Evolutionary conservation across 2,329 filamentous ascomycete genomes (phyloP).

Genomic region (Botrytis deweyae): DNA sequence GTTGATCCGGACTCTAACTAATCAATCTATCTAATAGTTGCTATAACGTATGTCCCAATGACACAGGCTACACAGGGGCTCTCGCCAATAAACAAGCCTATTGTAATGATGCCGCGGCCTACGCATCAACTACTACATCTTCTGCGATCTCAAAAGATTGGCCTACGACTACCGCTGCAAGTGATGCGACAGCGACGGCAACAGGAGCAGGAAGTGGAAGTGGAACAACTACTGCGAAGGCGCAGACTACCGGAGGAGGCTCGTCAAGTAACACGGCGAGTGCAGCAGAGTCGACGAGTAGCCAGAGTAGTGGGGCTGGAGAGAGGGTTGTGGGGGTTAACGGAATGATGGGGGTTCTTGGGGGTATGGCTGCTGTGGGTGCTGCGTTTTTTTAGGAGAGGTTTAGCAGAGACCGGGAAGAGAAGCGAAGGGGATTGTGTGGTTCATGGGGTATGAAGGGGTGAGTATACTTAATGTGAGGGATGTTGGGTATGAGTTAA

Average conservation of each 20-base stretch:
- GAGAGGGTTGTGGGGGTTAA: neutral
- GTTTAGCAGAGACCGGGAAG: no score
- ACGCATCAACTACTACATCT: slow-evolving; percentile 26
- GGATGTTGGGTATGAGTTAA: neutral
- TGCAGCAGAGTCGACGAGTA: slow-evolving; percentile 17
- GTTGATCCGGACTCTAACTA: neutral
- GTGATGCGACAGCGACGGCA: slow-evolving; percentile 10
- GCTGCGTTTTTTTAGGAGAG: neutral
- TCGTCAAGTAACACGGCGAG: slow-evolving; percentile 16
- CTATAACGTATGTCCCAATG: slow-evolving; percentile 63
- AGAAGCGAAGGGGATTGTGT: no score
- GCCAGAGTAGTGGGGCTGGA: neutral
- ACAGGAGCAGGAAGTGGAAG: slow-evolving; percentile 11
- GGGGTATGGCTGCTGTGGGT: neutral
- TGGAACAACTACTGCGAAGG: slow-evolving; percentile 16
- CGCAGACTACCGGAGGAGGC: slow-evolving; percentile 17
- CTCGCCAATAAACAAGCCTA: slow-evolving; percentile 30
- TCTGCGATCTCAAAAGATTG: slow-evolving; percentile 27
- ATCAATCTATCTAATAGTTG: slow-evolving; percentile 44
- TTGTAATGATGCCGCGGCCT: slow-evolving; percentile 33
- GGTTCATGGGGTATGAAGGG: neutral
- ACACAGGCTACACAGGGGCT: slow-evolving; percentile 37
- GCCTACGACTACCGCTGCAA: slow-evolving; percentile 22
- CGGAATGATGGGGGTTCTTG: neutral
- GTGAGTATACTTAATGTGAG: no score